phyloP scores from a whole-genome alignment of 192 early-diverging fungal genomes.

The Rhizoclosmatium globosum region DNA sequence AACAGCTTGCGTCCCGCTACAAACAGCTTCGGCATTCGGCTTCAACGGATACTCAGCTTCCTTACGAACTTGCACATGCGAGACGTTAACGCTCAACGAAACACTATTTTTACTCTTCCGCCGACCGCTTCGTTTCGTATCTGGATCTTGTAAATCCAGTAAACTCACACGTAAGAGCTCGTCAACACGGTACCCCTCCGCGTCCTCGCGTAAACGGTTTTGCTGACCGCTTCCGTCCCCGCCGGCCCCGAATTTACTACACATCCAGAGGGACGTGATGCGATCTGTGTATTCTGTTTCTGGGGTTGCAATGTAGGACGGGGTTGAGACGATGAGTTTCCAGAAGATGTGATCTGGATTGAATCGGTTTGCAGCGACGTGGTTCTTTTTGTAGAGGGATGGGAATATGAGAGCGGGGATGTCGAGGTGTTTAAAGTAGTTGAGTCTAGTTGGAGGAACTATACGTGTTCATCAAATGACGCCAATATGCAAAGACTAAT shows the following conservation, averaged over 20 bases:
- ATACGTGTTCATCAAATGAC: too few species aligned
- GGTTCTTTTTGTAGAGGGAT: too few species aligned
- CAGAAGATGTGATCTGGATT: neutral
- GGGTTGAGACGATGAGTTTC: conserved; percentile 31
- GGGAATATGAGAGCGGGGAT: too few species aligned
- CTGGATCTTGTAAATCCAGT: neutral
- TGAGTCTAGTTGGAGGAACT: too few species aligned
- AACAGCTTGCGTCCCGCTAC: conserved; percentile 30
- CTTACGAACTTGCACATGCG: conserved; percentile 3
- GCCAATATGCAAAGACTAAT: too few species aligned
- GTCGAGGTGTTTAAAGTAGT: too few species aligned
- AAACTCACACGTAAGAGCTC: neutral
- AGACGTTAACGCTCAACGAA: conserved; percentile 9
- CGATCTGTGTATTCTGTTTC: neutral
- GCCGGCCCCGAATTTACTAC: conserved; percentile 37
- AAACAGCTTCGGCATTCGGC: conserved; percentile 7
- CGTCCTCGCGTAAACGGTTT: neutral
- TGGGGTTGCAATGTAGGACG: neutral
- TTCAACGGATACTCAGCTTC: conserved; percentile 27
- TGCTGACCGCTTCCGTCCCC: conserved; percentile 8
- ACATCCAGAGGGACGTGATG: conserved; percentile 17
- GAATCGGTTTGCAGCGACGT: too few species aligned
- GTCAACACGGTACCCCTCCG: neutral
- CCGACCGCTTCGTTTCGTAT: neutral
- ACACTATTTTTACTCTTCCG: neutral